A percentile compares a stretch with the other conserved stretches of the same genome.
These are phyloP conservation scores for Solioccasus polychromus DNA, from an alignment of 768 basidiomycete species.

Conservation along the genomic window DNA sequence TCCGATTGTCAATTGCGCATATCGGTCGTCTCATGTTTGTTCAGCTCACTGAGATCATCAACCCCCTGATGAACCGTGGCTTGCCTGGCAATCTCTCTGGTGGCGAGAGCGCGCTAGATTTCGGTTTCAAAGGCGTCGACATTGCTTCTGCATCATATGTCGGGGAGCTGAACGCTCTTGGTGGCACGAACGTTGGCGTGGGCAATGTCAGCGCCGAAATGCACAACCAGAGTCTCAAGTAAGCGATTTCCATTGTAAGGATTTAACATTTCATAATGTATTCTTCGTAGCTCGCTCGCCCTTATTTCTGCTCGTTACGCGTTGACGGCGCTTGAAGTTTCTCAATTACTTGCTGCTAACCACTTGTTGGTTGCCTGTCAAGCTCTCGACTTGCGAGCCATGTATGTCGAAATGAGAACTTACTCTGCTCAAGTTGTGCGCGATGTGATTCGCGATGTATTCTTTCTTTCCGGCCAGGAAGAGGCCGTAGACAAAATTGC, in stretches of 20 bases:
- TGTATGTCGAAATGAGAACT: slow-evolving; percentile 63
- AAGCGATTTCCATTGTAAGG: slow-evolving; percentile 27
- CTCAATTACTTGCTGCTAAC: slow-evolving; percentile 69
- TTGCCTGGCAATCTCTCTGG: slow-evolving; percentile 80
- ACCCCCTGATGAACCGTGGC: slow-evolving; percentile 67
- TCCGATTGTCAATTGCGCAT: slow-evolving; percentile 67
- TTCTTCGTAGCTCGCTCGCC: slow-evolving; percentile 64
- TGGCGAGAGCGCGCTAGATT: slow-evolving; percentile 78
- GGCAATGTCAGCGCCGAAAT: slow-evolving; percentile 87
- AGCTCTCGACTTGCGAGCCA: slow-evolving; percentile 80
- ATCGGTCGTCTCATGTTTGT: slow-evolving; percentile 68
- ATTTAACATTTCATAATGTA: neutral
- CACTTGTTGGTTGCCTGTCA: slow-evolving; percentile 78
- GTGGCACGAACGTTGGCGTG: slow-evolving; percentile 71
- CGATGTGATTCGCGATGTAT: slow-evolving; percentile 12
- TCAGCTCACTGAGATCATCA: slow-evolving; percentile 57
- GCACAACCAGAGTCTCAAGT: slow-evolving; percentile 93
- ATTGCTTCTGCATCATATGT: slow-evolving; percentile 82
- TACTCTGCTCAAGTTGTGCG: slow-evolving; percentile 20
- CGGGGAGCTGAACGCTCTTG: slow-evolving; percentile 77
- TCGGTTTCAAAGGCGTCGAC: slow-evolving; percentile 81
- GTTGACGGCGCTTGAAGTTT: slow-evolving; percentile 71
- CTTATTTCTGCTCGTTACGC: slow-evolving; percentile 82
- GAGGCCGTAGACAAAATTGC: slow-evolving; percentile 14
- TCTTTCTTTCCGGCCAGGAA: slow-evolving; percentile 9